Percentiles rank a stretch among this genome's conserved stretches.
phyloP scores from a whole-genome alignment of 2,329 filamentous ascomycete genomes.

The Dactylellina drechsleri region DNA sequence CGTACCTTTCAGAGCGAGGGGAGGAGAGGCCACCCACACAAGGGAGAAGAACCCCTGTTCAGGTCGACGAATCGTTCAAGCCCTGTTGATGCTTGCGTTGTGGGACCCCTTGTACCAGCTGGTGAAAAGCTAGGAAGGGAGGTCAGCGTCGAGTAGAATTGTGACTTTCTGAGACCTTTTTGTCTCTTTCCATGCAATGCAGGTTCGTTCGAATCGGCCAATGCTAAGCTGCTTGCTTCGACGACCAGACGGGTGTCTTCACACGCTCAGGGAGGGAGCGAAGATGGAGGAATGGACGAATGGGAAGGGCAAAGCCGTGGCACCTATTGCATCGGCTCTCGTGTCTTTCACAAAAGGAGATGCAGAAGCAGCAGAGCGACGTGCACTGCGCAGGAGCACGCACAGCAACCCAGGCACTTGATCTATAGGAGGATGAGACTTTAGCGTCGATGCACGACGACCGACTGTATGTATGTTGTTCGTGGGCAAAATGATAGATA shows the following conservation, averaged over 20 bases:
- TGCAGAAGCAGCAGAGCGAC: no score
- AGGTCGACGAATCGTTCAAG: neutral
- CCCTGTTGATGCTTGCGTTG: constrained; percentile 1
- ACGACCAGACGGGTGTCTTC: no score
- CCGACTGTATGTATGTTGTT: constrained; percentile 3
- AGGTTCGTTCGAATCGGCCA: constrained; percentile 17
- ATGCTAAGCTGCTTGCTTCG: constrained; percentile 25
- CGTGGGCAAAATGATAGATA: neutral
- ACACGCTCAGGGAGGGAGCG: neutral
- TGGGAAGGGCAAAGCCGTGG: constrained; percentile 42
- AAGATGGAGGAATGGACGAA: neutral
- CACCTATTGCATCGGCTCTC: constrained; percentile 54
- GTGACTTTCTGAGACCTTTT: constrained; percentile 50
- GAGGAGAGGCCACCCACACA: constrained; percentile 20
- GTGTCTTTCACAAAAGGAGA: constrained; percentile 31
- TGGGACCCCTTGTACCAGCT: neutral
- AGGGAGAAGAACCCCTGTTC: neutral
- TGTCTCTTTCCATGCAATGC: constrained; percentile 44
- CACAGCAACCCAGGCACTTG: constrained; percentile 14
- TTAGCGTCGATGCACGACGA: constrained; percentile 31
- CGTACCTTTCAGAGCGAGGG: constrained; percentile 43
- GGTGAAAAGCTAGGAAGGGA: neutral
- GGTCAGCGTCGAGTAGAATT: constrained; percentile 34
- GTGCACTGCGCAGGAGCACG: constrained; percentile 18
- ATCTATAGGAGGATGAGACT: constrained; percentile 24